Evolutionary conservation across 164 flowering plant species (phyloP), one percentile per base, ranked within the genome.

Genomic region (Vitis vinifera): DNA sequence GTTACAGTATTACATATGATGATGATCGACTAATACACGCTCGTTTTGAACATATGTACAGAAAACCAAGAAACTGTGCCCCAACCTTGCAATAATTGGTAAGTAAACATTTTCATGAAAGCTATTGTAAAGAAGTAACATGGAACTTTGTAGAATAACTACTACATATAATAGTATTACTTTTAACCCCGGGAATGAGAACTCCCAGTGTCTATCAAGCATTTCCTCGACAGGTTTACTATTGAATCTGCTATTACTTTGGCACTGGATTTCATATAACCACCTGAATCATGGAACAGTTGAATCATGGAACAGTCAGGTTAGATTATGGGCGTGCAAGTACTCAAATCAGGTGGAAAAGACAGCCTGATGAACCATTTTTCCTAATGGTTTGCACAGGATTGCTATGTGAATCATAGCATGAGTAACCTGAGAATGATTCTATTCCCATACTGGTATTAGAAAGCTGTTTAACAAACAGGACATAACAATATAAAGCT

Each of bases 251-350:
- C 94, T 23, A 94, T 92, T 7, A 94, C 94, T 76, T 85, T 79
- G 2, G 99, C 97, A 72, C 93, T 92, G 59, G 95, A 86, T 73
- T 89, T 94, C 97, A 91, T 89, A 76, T 92, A 94, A 62, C 99
- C 97, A 80, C 99, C 97, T 94, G 88, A 67, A 76, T 75, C 63
- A 75, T n/a, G 50, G 63, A 63, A 65, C 48, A 2, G 49, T 29
- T 94, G 88, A 67, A 76, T 75, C 63, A 75, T n/a, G 50, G 63
- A 63, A 65, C 48, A 2, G 49, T 29, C 7, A 23, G 3, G 15
- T 12, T 30, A 7, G 68, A 49, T 55, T 9, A 30, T 2, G n/a
- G 10, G 30, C 56, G 16, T 49, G 14, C 23, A 12, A 50, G 23
- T 51, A 10, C 10, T 68, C 19, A 8, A n/a, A 65, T 10, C 8